Conservation (phyloP, 2,329 filamentous ascomycete genomes). For the Cladophialophora exuberans region DNA sequence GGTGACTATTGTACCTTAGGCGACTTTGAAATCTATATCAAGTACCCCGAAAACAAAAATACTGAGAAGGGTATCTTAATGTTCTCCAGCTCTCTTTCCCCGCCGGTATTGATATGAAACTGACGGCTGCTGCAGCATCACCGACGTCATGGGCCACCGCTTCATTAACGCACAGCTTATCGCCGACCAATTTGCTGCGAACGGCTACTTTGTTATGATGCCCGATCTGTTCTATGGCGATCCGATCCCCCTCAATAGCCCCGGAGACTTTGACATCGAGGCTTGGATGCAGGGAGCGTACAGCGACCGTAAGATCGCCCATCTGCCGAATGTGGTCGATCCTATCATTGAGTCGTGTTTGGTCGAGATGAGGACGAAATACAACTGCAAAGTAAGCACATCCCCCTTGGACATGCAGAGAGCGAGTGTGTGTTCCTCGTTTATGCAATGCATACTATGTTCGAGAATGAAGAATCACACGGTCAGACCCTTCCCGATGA, state of each 20-base stretch:
- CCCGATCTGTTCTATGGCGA: conserved; percentile 73
- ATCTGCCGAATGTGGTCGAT: conserved; percentile 51
- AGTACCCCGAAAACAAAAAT: conserved; percentile 3
- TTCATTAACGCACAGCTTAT: conserved; percentile 65
- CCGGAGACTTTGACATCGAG: conserved; percentile 49
- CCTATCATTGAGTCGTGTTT: conserved; percentile 54
- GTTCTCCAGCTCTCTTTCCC: not conserved
- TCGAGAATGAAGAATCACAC: too few species aligned
- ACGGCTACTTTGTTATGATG: conserved; percentile 68
- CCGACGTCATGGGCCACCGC: conserved; percentile 61
- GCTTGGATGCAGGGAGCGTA: conserved; percentile 13
- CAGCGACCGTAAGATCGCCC: conserved; percentile 33
- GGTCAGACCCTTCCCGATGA: too few species aligned
- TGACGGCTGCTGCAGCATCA: conserved; percentile 36
- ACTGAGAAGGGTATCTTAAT: conserved; percentile 2
- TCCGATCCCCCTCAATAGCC: conserved; percentile 58
- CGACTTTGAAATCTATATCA: conserved; percentile 8
- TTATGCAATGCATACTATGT: too few species aligned
- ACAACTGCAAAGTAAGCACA: conserved; percentile 8
- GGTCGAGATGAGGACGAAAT: conserved; percentile 36
- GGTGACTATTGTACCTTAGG: not conserved
- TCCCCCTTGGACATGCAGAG: not conserved
- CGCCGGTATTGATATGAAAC: not conserved
- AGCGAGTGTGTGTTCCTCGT: not conserved
- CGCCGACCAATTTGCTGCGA: conserved; percentile 73